Percentiles rank a stretch among this genome's conserved stretches.
Conservation (phyloP, 2,329 filamentous ascomycete genomes). For the Botrytis byssoidea region DNA sequence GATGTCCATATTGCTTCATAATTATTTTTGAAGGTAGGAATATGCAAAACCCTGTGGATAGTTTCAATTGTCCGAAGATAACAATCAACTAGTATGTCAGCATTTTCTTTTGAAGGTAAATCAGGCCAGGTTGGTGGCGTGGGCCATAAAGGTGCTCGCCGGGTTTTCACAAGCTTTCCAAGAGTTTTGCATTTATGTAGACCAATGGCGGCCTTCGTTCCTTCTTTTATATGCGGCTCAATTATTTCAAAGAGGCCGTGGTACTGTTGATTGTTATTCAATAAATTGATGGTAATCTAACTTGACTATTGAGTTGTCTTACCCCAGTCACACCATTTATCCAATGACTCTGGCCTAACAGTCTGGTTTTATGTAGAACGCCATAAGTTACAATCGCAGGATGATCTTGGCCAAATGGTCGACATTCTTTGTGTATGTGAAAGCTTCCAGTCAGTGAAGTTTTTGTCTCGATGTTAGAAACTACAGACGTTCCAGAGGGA, state of each 20-base stretch:
- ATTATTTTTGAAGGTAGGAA: conserved; percentile 49
- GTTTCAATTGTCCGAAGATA: conserved; percentile 51
- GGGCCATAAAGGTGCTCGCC: conserved; percentile 50
- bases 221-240: conserved; percentile 43
- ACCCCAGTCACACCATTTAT: conserved; percentile 51
- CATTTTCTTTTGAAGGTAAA: conserved; percentile 48
- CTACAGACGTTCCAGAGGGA: neutral
- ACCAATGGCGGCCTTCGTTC: conserved; percentile 40
- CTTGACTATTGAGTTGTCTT: conserved; percentile 9
- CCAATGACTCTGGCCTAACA: conserved; percentile 59
- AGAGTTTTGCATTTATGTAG: conserved; percentile 54
- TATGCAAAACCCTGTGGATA: conserved; percentile 50
- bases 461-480: neutral
- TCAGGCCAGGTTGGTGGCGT: conserved; percentile 40
- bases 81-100: conserved; percentile 48
- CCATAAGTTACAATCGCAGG: conserved; percentile 42
- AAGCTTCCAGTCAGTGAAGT: neutral
- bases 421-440: neutral
- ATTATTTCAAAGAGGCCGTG: conserved; percentile 34
- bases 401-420: conserved; percentile 39
- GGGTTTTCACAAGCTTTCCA: conserved; percentile 51
- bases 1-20: conserved; percentile 52
- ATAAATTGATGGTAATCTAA: neutral
- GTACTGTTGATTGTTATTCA: neutral
- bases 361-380: conserved; percentile 54